Conservation (phyloP, 2,329 filamentous ascomycete genomes). For the Tolypocladium ovalisporum region DNA sequence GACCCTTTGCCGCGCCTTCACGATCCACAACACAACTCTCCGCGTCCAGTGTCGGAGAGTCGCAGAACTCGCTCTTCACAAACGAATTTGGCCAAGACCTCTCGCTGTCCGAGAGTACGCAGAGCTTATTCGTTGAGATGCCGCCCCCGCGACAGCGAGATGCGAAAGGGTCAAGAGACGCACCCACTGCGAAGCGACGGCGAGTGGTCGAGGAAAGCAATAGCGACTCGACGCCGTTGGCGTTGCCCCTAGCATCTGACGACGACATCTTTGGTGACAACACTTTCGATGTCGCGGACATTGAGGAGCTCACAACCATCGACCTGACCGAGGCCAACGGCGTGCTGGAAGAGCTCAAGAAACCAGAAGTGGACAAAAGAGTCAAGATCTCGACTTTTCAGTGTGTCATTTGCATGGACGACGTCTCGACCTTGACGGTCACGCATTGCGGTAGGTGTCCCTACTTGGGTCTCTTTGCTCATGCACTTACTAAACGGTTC, state of each 20-base stretch:
- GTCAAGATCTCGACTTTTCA: slow-evolving; percentile 46
- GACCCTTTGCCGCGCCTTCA: slow-evolving; percentile 11
- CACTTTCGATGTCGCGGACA: slow-evolving; percentile 7
- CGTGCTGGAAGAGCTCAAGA: slow-evolving; percentile 30
- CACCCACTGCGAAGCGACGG: slow-evolving; percentile 14
- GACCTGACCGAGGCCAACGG: slow-evolving; percentile 29
- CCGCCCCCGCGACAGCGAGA: background rate
- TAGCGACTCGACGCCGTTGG: background rate
- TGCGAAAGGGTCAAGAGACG: background rate
- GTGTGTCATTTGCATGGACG: slow-evolving; percentile 59
- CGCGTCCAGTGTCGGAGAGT: slow-evolving; percentile 9
- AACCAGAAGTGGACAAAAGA: slow-evolving; percentile 35
- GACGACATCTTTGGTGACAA: slow-evolving; percentile 17
- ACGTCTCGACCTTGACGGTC: slow-evolving; percentile 44
- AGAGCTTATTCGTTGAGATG: slow-evolving; percentile 16
- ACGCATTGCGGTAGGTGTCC: slow-evolving; percentile 53
- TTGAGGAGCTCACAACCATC: slow-evolving; percentile 19
- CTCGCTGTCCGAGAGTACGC: slow-evolving; percentile 11
- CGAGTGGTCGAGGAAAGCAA: slow-evolving; percentile 3
- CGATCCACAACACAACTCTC: slow-evolving; percentile 9
- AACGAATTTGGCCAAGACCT: slow-evolving; percentile 17
- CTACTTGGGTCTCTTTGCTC: background rate
- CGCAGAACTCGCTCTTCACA: slow-evolving; percentile 14
- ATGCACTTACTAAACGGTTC: background rate
- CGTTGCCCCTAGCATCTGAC: slow-evolving; percentile 3